Evolutionary conservation across 139 green algal genomes (phyloP).

Genomic region (Volvox africanus): DNA sequence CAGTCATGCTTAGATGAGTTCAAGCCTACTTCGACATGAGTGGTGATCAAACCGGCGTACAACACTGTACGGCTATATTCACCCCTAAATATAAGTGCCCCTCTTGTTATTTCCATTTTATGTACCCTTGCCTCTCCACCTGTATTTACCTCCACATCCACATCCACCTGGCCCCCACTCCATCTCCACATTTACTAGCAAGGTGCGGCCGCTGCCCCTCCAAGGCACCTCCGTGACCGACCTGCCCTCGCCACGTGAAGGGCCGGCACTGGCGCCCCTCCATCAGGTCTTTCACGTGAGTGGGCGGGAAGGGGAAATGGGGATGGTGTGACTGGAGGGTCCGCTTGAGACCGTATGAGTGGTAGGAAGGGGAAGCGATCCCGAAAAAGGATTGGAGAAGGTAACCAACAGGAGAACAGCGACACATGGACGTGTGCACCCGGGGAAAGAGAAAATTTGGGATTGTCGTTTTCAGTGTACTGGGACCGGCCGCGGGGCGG

Average conservation of each 20-base stretch:
- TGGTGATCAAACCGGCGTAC: no score
- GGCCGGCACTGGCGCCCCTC: neutral
- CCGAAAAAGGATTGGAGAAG: no score
- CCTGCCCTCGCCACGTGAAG: neutral
- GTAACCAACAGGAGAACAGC: no score
- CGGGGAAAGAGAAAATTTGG: no score
- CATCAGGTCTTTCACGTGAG: conserved; percentile 8
- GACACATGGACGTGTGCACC: no score
- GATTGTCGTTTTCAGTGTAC: neutral
- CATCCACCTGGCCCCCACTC: neutral
- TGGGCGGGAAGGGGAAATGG: neutral
- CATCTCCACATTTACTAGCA: neutral
- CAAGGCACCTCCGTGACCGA: neutral
- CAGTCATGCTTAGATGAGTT: no score
- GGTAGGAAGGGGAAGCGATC: neutral
- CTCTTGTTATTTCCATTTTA: neutral
- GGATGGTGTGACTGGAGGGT: no score
- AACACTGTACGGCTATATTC: no score
- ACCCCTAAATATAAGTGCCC: neutral
- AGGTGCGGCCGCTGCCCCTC: conserved; percentile 9
- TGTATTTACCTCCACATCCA: neutral
- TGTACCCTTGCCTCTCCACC: neutral
- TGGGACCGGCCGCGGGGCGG: neutral
- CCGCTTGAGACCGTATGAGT: no score
- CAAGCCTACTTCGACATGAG: no score